Evolutionary conservation across 768 basidiomycete genomes (phyloP), one percentile per base, ranked within the genome.

Genomic region (Termitomyces sp.): DNA sequence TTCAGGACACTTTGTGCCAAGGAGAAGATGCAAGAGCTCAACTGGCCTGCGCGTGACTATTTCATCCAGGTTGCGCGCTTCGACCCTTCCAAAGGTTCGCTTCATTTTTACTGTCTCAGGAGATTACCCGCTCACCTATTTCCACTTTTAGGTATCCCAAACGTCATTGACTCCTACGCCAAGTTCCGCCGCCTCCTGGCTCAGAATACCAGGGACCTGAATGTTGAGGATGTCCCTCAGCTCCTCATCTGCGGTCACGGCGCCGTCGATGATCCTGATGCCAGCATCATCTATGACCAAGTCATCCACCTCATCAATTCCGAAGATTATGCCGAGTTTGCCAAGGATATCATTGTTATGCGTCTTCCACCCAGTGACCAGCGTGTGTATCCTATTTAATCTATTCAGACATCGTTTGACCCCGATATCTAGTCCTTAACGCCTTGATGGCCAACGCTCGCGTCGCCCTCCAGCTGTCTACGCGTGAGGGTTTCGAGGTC

Each of bases 401-500:
- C 43, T 12, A 40, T 35, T 27, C 3, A 5, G 32, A 18, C 23
- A 0, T n/a, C 6, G 11, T 27, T 25, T 49, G 40, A 64, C 38
- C 49, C 58, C 20, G 27, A 40, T 56, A 63, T 42, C 47, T 63
- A 86, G 88, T 96, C 48, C 78, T 98, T 56, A 94, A 96, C 60
- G 87, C 89, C 9, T 79, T 97, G 62, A 82, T 97, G 82, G 85
- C 89, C 50, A 95, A 94, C 61, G 81, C 91, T 42, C 87, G 90
- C 75, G 87, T 95, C 54, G 94, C 91, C 4, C 81, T 93, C 46
- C 95, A 98, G 70, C 84, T 98, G 42, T 94, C 91, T 49, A 88
- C 89, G 42, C 88, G 94, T 54, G 95, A 98, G 73, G 95, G 95
- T 27, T 98, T 97, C 73, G 95, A 98, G 66, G 92, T 98, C 72